A percentile compares a stretch with the other conserved stretches of the same genome.
These are phyloP conservation scores for Pseudognaphalium luteoalbum DNA, from an alignment of 129 eudicot genomes.

Conservation along the genomic window DNA sequence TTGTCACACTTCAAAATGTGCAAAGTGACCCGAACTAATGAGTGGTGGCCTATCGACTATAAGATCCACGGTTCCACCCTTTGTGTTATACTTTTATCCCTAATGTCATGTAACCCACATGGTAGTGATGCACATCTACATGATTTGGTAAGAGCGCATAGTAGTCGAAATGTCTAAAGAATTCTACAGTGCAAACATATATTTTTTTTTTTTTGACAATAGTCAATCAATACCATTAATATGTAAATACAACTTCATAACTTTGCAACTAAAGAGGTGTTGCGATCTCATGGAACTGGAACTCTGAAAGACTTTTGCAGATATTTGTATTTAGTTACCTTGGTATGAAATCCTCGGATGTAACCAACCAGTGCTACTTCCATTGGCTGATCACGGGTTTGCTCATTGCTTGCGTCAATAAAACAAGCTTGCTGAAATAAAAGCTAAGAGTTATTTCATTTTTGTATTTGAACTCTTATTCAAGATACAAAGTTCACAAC, in stretches of 20 bases:
- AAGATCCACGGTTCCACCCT: background rate
- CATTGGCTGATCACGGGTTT: conserved; percentile 35
- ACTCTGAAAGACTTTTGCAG: background rate
- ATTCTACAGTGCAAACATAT: background rate
- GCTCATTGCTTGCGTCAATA: conserved; percentile 36
- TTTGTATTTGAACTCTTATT: background rate
- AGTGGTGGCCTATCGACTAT: no score
- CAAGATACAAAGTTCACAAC: background rate
- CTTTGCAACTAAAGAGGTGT: background rate
- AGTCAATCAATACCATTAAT: background rate
- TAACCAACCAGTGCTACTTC: conserved; percentile 65
- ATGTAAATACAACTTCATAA: background rate
- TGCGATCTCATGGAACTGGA: background rate
- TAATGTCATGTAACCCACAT: background rate
- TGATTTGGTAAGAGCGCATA: background rate
- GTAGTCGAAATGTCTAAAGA: background rate
- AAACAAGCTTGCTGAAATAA: conserved; percentile 49
- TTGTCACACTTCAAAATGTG: background rate
- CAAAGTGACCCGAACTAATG: no score
- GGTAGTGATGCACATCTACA: background rate
- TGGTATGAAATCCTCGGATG: conserved; percentile 48
- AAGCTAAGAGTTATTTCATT: background rate
- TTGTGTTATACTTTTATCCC: background rate
- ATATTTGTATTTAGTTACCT: conserved; percentile 40
- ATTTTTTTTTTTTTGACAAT: background rate